Conservation (phyloP, 345 rosid species). For the Salix purpurea region DNA sequence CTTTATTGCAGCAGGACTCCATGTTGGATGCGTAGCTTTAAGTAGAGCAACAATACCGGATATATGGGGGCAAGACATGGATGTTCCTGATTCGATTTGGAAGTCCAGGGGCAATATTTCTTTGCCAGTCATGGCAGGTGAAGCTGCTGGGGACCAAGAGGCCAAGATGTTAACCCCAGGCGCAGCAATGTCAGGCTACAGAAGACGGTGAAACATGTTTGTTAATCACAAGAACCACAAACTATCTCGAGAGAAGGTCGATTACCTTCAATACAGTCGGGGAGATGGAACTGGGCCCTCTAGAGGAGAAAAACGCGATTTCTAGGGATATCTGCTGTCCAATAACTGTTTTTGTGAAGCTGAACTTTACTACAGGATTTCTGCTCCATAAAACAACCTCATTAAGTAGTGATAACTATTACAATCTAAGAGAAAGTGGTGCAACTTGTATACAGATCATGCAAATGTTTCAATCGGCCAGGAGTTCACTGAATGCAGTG, state of each 20-base stretch:
- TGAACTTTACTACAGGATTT: conserved; percentile 41
- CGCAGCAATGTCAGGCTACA: conserved; percentile 61
- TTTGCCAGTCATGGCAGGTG: not conserved
- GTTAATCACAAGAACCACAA: not conserved
- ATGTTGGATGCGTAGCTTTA: conserved; percentile 41
- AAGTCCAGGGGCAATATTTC: conserved; percentile 20
- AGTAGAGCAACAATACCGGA: conserved; percentile 52
- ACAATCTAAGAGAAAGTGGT: not conserved
- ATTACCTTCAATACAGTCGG: conserved; percentile 51
- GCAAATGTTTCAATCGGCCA: not conserved
- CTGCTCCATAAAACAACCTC: conserved; percentile 27
- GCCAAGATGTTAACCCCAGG: conserved; percentile 60
- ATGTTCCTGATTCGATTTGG: conserved; percentile 50
- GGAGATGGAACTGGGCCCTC: conserved; percentile 58
- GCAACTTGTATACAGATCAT: not conserved
- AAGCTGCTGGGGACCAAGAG: conserved; percentile 50
- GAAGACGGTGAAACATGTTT: not conserved
- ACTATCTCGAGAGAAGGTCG: not conserved
- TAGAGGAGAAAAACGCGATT: conserved; percentile 49
- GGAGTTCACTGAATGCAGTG: not conserved
- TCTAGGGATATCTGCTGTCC: conserved; percentile 49
- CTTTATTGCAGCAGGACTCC: conserved; percentile 57
- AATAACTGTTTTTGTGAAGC: conserved; percentile 33
- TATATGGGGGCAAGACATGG: conserved; percentile 61
- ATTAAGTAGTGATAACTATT: not conserved